Percentiles rank a stretch among this genome's conserved stretches.
Evolutionary conservation across 176 grass and related monocot genomes (phyloP).

Genomic region (Eremochloa ophiuroides): DNA sequence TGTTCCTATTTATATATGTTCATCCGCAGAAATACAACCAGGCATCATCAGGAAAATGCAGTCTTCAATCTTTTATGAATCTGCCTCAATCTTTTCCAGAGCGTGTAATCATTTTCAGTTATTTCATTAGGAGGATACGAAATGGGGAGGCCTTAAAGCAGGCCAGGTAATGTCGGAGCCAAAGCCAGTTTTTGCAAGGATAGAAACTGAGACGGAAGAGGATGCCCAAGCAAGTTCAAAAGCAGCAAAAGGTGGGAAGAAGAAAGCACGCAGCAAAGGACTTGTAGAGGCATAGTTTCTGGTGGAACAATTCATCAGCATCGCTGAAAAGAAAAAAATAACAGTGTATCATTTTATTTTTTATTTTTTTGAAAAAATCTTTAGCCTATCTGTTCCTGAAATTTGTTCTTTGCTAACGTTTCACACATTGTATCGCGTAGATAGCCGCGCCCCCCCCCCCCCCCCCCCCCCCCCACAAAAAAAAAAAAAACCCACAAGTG

Average conservation of each 20-base stretch:
- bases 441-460: no score
- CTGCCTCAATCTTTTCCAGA: neutral
- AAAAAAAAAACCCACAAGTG: neutral
- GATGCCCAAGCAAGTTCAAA: conserved; percentile 42
- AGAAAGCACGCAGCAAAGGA: conserved; percentile 46
- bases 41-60: neutral
- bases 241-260: conserved; percentile 57
- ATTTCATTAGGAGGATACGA: conserved; percentile 63
- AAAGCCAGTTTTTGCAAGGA: conserved; percentile 73
- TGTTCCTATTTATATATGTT: neutral
- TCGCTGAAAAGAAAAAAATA: neutral
- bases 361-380: neutral
- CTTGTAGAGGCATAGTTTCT: conserved; percentile 62
- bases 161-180: conserved; percentile 72
- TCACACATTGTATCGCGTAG: neutral
- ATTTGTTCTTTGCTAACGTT: neutral
- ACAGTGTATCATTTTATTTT: neutral
- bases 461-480: no score
- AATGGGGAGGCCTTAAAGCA: conserved; percentile 83
- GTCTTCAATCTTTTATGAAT: neutral
- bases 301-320: neutral
- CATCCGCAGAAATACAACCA: neutral
- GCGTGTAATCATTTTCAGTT: conserved; percentile 19
- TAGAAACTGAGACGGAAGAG: conserved; percentile 48
- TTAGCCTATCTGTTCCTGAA: neutral